Evolutionary conservation across 495 filamentous ascomycete species (phyloP), one percentile per base, ranked within the genome.

Genomic region (Hamigera avellanea): DNA sequence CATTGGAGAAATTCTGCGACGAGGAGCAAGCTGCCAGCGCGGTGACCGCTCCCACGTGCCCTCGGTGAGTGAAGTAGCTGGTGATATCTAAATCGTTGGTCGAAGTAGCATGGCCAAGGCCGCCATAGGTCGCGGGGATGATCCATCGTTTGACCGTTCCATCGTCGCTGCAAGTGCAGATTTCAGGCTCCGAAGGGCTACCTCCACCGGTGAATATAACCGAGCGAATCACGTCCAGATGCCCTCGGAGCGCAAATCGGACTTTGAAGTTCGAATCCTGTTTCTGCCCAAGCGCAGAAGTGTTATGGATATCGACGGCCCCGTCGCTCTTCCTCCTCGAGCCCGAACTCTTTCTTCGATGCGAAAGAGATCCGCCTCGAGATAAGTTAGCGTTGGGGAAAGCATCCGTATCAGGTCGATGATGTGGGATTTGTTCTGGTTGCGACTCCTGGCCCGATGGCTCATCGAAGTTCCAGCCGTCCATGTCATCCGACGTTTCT

Each of bases 191-290:
- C 6, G 84, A 81, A 4, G 85, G 85, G 53, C 83, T 94, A 31
- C 91, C 91, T 23, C 89, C 89, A 7, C 91, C 93, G 6, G 86
- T 95, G 60, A 98, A 98, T 42, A 94, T 87, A 35, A 95, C 83
- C 8, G 86, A 83, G 14, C 91, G 77, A 9, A 98, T 83, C 21
- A 91, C 83, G 58, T 96, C 89, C 2, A 98, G 69, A 57, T 98
- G 91, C 9, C 91, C 91, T 34, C 91, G 69, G 2, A 98, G 65
- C 2, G 85, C 91, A 56, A 94, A 96, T 36, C 85, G 75, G 37
- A 95, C 83, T 54, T 93, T 93, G 65, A 98, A 98, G 36, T 64
- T 79, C 0, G 73, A 62, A 32, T 72, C 72, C 35, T 86, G 82
- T 3, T 69, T 62, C 47, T 64, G 44, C 35, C 43, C 40, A 12